Conservation (phyloP, 2,329 filamentous ascomycete species). For the Colletotrichum liriopes region DNA sequence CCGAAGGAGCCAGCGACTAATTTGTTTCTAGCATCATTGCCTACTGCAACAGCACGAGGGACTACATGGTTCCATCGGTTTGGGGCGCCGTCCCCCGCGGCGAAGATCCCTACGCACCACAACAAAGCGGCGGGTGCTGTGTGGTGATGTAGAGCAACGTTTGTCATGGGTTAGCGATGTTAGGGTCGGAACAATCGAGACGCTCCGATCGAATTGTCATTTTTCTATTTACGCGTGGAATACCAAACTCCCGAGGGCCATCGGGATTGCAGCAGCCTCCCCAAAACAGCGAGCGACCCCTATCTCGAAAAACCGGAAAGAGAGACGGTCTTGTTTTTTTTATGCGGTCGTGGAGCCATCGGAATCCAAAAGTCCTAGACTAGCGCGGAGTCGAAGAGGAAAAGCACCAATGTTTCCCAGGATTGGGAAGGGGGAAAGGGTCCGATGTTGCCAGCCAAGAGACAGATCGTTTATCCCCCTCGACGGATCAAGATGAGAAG, state of each 20-base stretch:
- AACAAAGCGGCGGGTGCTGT: constrained; percentile 94
- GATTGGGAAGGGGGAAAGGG: constrained; percentile 22
- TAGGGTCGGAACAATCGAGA: constrained; percentile 18
- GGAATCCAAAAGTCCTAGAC: constrained; percentile 39
- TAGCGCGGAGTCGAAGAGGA: constrained; percentile 38
- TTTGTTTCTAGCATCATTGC: constrained; percentile 84
- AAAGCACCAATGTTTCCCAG: constrained; percentile 26
- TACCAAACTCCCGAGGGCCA: constrained; percentile 36
- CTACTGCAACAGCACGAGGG: constrained; percentile 97
- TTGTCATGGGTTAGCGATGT: constrained; percentile 28
- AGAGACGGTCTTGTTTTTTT: constrained; percentile 16
- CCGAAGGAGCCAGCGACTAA: constrained; percentile 22
- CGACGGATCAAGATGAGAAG: constrained; percentile 14
- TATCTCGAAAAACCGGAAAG: constrained; percentile 18
- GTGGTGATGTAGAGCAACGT: constrained; percentile 82
- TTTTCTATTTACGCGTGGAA: constrained; percentile 40
- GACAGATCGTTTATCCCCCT: background rate
- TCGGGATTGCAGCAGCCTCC: constrained; percentile 30
- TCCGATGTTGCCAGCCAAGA: constrained; percentile 21
- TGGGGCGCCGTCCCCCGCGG: constrained; percentile 96
- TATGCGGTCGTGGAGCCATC: constrained; percentile 30
- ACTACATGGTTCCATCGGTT: constrained; percentile 98
- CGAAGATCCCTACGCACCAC: constrained; percentile 98
- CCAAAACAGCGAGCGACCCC: constrained; percentile 33
- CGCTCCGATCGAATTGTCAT: constrained; percentile 32